phyloP scores from a whole-genome alignment of 306 rosid genomes.

The Citrullus colocynthis region DNA sequence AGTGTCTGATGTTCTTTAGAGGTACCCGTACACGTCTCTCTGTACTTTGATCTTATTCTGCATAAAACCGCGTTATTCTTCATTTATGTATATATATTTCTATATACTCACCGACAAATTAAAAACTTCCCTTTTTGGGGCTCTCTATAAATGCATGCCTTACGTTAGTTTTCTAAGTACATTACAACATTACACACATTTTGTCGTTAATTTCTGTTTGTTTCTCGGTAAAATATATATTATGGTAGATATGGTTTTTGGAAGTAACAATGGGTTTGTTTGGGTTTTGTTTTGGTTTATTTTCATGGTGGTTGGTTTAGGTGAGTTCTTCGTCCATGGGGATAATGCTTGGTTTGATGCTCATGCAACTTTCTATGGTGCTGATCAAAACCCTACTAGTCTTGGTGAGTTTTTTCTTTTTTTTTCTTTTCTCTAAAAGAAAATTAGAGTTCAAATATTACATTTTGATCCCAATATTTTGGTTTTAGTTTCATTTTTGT shows the following conservation, averaged over 20 bases:
- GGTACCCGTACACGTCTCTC: too few relatives aligned
- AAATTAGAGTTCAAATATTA: too few relatives aligned
- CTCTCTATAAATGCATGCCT: background rate
- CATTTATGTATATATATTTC: background rate
- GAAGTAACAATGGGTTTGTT: conserved; percentile 6
- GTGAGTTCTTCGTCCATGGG: conserved; percentile 9
- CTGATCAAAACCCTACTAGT: conserved; percentile 47
- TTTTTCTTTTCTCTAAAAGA: too few relatives aligned
- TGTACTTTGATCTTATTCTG: too few relatives aligned
- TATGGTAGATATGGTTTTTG: conserved; percentile 11
- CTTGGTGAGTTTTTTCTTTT: conserved; percentile 35
- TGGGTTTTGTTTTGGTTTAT: conserved; percentile 14
- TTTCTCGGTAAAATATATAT: conserved; percentile 1
- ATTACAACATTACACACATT: background rate
- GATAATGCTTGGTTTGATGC: conserved; percentile 46
- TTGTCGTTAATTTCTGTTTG: background rate
- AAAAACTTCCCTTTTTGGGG: background rate
- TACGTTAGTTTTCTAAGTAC: background rate
- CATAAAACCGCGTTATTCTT: too few relatives aligned
- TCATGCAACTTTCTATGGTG: conserved; percentile 86
- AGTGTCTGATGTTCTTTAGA: too few relatives aligned
- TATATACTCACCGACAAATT: conserved; percentile 1
- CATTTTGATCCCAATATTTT: too few relatives aligned
- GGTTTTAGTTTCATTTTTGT: too few relatives aligned
- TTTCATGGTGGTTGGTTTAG: background rate